Evolutionary conservation across 129 eudicot species (phyloP), one percentile per base, ranked within the genome.

Genomic region (Deinandra increscens): DNA sequence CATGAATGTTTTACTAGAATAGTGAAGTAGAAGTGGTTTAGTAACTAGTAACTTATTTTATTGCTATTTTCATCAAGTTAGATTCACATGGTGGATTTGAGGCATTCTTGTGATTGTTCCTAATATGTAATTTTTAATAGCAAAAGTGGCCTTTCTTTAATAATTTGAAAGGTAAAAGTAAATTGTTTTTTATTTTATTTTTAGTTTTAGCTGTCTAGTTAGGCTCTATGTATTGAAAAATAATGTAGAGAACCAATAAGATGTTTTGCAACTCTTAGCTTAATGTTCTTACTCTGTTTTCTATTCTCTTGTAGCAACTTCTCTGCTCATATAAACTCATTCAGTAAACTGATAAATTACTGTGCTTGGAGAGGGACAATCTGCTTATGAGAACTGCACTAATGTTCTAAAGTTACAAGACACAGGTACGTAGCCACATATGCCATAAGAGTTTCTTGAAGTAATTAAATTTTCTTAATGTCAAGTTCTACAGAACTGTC

Each of bases 371-470:
- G 59, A 12, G 50, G 29, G 11, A 75, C 17, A 22, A 56, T 34
- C 19, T 11, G 42, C 51, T 31, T 75, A 44, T 6, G n/a, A 42
- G 50, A 46, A 38, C 26, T 75, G 62, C 51, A 43, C 43, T 58
- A 46, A 38, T 34, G 66, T 37, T 41, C 74, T 58, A 20, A 75
- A 75, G 61, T 45, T 67, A 12, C 43, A 60, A 59, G 61, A 19
- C 43, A 39, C 50, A 75, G 74, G 79, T 66, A 75, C 1, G 3
- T 37, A 56, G 51, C 31, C 12, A 66, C 29, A 58, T 45, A 34
- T 42, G 46, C 68, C 49, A 11, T 38, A 50, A 22, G 29, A 50
- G 12, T 20, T 19, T 9, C 67, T 75, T 66, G 60, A 58, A 75
- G 29, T 13, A 19, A 66, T 31, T 37, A 58, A 31, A 8, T 4